A percentile compares a stretch with the other conserved stretches of the same genome.
Conservation (phyloP, 169 alveolate genomes). For the Toxoplasma gondii region DNA sequence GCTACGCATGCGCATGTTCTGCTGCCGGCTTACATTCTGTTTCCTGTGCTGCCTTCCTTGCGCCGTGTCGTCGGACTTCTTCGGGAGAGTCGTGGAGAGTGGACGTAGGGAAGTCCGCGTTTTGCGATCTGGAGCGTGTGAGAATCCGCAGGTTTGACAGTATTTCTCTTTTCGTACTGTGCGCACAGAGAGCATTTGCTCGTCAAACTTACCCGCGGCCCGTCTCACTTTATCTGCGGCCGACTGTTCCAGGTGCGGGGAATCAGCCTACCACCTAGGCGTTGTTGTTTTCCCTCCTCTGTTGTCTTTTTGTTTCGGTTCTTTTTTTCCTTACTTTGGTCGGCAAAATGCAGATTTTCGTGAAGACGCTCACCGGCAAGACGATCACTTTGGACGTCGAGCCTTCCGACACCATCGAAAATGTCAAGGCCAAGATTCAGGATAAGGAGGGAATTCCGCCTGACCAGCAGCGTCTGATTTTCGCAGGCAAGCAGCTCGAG, state of each 20-base stretch:
- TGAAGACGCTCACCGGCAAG: slow-evolving; percentile 96
- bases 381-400: slow-evolving; percentile 96
- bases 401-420: slow-evolving; percentile 96
- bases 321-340: neutral
- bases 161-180: too few species aligned
- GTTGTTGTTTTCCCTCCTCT: neutral
- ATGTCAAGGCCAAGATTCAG: slow-evolving; percentile 79
- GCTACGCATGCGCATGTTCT: neutral
- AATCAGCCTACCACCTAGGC: neutral
- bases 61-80: too few species aligned
- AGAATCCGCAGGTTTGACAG: too few species aligned
- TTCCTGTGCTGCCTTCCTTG: neutral
- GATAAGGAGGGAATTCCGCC: slow-evolving; percentile 94
- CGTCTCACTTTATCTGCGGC: neutral
- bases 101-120: too few species aligned
- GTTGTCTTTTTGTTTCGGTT: neutral
- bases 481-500: slow-evolving; percentile 99
- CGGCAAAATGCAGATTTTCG: slow-evolving; percentile 92
- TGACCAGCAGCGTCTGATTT: slow-evolving; percentile 98
- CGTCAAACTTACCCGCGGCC: neutral
- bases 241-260: slow-evolving; percentile 2
- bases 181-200: neutral
- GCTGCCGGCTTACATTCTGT: neutral
- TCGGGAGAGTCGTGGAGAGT: too few species aligned
- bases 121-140: too few species aligned